Evolutionary conservation across 495 filamentous ascomycete genomes (phyloP).

Genomic region (Pyronema omphalodes): DNA sequence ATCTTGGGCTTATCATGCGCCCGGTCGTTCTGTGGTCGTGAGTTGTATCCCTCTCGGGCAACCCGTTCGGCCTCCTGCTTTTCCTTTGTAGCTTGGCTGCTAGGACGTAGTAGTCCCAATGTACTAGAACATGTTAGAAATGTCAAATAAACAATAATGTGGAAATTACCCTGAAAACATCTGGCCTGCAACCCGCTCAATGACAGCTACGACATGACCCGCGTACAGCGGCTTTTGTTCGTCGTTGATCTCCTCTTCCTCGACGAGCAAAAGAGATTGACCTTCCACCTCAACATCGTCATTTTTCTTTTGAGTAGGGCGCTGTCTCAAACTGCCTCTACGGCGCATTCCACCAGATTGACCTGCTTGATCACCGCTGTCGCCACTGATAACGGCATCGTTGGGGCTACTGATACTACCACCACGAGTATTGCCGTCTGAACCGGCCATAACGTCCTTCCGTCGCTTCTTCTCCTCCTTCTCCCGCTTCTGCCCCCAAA

Average conservation of each 20-base stretch:
- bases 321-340: conserved; percentile 83
- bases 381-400: conserved; percentile 42
- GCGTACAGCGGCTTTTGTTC: conserved; percentile 95
- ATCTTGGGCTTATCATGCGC: conserved; percentile 98
- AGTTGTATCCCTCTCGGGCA: conserved; percentile 63
- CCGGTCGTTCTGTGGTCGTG: conserved; percentile 61
- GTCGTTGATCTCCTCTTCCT: conserved; percentile 97
- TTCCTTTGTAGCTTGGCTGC: conserved; percentile 97
- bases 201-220: conserved; percentile 89
- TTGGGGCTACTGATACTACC: conserved; percentile 40
- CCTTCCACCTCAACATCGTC: conserved; percentile 98
- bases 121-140: conserved; percentile 31
- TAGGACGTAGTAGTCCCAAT: conserved; percentile 78
- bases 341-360: conserved; percentile 69
- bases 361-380: conserved; percentile 39
- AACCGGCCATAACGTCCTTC: conserved; percentile 76
- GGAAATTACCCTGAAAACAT: conserved; percentile 77
- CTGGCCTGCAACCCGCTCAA: conserved; percentile 89
- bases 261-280: conserved; percentile 85
- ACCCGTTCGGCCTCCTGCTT: conserved; percentile 95
- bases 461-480: conserved; percentile 99
- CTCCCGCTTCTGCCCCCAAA: conserved; percentile 95
- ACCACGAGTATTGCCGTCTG: conserved; percentile 37
- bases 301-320: conserved; percentile 98
- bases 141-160: conserved; percentile 1